phyloP scores from a whole-genome alignment of 1,139 yeast genomes.

The Hansenula sp. region DNA sequence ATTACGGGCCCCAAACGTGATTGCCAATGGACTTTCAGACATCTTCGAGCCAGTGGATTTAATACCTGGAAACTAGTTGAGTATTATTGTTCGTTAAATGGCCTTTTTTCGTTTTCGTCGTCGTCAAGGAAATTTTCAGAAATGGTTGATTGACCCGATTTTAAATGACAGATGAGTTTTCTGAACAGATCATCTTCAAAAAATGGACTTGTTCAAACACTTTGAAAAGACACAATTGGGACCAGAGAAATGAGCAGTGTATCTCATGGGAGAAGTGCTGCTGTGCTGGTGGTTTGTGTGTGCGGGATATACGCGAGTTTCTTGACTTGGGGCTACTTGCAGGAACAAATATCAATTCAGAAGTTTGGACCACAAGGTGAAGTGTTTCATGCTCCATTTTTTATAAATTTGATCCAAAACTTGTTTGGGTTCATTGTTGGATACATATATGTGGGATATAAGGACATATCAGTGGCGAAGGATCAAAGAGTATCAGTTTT shows the following conservation, averaged over 20 bases:
- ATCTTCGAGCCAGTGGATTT: neutral
- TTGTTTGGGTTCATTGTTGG: constrained; percentile 71
- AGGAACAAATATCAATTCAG: constrained; percentile 80
- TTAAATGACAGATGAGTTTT: neutral
- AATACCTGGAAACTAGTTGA: too few species aligned
- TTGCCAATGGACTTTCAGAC: constrained; percentile 30
- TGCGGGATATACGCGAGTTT: constrained; percentile 80
- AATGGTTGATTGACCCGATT: too few species aligned
- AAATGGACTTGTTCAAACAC: too few species aligned
- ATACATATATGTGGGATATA: constrained; percentile 44
- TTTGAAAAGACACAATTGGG: too few species aligned
- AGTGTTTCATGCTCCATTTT: constrained; percentile 68
- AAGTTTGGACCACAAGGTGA: constrained; percentile 58
- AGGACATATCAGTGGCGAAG: constrained; percentile 16
- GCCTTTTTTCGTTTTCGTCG: neutral
- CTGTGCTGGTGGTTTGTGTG: constrained; percentile 46
- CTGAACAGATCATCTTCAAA: neutral
- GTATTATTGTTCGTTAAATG: too few species aligned
- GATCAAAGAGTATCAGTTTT: constrained; percentile 15
- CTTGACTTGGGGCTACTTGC: constrained; percentile 86
- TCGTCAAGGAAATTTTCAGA: too few species aligned
- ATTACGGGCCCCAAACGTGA: constrained; percentile 45
- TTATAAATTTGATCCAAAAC: constrained; percentile 73
- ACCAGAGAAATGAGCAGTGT: neutral
- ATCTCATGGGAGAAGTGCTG: neutral